Evolutionary conservation across 2,329 filamentous ascomycete genomes (phyloP).

Genomic region (Pestalotiopsis sp.): DNA sequence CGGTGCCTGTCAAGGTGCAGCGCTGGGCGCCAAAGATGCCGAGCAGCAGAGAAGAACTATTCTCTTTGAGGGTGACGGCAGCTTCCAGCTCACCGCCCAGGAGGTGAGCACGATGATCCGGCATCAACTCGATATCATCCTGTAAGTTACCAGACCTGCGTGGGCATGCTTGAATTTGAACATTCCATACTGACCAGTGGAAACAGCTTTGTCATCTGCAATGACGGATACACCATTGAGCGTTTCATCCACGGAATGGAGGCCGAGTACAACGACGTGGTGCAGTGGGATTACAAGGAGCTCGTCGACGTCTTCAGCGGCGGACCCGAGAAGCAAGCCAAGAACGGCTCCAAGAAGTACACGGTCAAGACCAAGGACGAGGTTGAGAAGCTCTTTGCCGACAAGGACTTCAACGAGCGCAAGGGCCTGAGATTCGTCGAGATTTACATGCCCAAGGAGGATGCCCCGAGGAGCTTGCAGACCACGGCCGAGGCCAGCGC

Average conservation of each 20-base stretch:
- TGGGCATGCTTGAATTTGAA: neutral
- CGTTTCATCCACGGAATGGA: constrained; percentile 85
- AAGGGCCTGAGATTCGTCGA: constrained; percentile 72
- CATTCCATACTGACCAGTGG: neutral
- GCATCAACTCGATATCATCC: constrained; percentile 73
- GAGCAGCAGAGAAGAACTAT: constrained; percentile 64
- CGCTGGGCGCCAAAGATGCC: constrained; percentile 72
- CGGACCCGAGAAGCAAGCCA: constrained; percentile 46
- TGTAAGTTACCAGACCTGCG: constrained; percentile 51
- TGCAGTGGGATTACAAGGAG: constrained; percentile 72
- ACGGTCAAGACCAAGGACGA: constrained; percentile 71
- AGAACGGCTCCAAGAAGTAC: constrained; percentile 59
- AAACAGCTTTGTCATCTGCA: constrained; percentile 78
- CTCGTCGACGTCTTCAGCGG: constrained; percentile 69
- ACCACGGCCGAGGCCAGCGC: constrained; percentile 73
- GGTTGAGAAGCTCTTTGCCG: constrained; percentile 64
- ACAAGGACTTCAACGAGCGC: constrained; percentile 64
- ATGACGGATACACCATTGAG: constrained; percentile 89
- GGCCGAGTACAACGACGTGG: constrained; percentile 79
- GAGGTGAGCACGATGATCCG: constrained; percentile 84
- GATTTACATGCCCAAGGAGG: constrained; percentile 77
- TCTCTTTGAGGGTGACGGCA: constrained; percentile 87
- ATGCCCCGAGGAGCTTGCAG: constrained; percentile 72
- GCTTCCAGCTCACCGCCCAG: constrained; percentile 82
- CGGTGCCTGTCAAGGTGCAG: constrained; percentile 64